Evolutionary conservation across 352 stramenopile species (phyloP).

Genomic region (Pythium dissimile): DNA sequence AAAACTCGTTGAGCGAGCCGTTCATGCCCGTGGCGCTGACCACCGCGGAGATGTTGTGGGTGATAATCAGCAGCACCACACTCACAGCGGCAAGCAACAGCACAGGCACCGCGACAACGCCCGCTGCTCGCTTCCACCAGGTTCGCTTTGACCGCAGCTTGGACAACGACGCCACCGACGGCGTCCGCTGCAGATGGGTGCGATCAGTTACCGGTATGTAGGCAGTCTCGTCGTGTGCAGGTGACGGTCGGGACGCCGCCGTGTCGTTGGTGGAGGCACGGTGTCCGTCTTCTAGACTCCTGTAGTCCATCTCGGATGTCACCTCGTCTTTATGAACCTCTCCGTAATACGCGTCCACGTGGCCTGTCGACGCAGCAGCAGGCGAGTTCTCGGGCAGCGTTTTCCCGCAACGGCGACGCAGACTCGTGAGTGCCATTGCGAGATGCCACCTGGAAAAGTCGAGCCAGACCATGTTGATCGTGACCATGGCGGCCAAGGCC

Average conservation of each 20-base stretch:
- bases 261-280: not conserved
- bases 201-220: not conserved
- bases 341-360: not conserved
- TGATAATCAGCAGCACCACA: slow-evolving; percentile 1
- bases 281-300: slow-evolving; percentile 7
- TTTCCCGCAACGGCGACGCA: not conserved
- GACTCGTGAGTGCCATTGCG: not conserved
- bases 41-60: not conserved
- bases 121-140: not conserved
- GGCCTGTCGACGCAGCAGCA: too few species aligned
- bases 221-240: not conserved
- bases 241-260: not conserved
- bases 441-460: slow-evolving; percentile 16
- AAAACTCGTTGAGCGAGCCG: slow-evolving; percentile 19
- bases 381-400: not conserved
- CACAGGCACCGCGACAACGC: not conserved
- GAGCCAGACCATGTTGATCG: slow-evolving; percentile 4
- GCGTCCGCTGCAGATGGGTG: not conserved
- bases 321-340: slow-evolving; percentile 4
- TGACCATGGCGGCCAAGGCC: not conserved
- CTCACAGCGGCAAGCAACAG: not conserved
- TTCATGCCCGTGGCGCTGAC: slow-evolving; percentile 11
- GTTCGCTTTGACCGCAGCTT: not conserved
- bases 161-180: not conserved
- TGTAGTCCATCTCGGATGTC: not conserved